Percentiles rank a stretch among this genome's conserved stretches.
These are phyloP conservation scores for Eustoma russellianum DNA, from an alignment of 257 asterid species.

Conservation along the genomic window DNA sequence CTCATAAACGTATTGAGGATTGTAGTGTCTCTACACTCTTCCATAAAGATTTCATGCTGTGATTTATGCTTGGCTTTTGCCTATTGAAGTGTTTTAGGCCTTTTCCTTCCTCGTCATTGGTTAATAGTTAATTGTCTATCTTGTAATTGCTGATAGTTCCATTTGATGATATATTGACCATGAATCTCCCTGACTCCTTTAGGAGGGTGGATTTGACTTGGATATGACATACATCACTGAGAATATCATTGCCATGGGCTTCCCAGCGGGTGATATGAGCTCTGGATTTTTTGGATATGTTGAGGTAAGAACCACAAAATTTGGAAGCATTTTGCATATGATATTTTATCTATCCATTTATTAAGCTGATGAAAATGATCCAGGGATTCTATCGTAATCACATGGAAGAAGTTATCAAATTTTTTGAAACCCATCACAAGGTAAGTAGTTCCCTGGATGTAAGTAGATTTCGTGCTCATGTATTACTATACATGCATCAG, in stretches of 20 bases:
- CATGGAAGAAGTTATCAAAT: constrained; percentile 98
- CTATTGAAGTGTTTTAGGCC: too few relatives aligned
- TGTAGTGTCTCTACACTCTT: too few relatives aligned
- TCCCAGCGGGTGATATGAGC: constrained; percentile 99
- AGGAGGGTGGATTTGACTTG: constrained; percentile 99
- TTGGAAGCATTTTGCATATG: constrained; percentile 2
- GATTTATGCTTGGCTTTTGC: too few relatives aligned
- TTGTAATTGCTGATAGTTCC: not conserved
- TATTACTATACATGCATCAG: too few relatives aligned
- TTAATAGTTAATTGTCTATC: not conserved
- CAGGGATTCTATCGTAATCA: constrained; percentile 97
- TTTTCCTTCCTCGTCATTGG: not conserved
- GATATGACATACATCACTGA: constrained; percentile 99
- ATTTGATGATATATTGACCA: constrained; percentile 5
- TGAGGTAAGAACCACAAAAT: constrained; percentile 46
- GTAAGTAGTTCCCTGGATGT: constrained; percentile 24
- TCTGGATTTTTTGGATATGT: constrained; percentile 95
- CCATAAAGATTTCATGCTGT: too few relatives aligned
- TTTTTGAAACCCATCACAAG: constrained; percentile 95
- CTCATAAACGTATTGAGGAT: too few relatives aligned
- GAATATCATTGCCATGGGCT: constrained; percentile 99
- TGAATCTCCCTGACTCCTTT: constrained; percentile 12
- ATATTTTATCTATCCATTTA: constrained; percentile 9
- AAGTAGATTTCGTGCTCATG: too few relatives aligned
- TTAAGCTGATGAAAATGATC: constrained; percentile 21